Conservation (phyloP, 169 alveolate species). For the Miamiensis avidus region DNA sequence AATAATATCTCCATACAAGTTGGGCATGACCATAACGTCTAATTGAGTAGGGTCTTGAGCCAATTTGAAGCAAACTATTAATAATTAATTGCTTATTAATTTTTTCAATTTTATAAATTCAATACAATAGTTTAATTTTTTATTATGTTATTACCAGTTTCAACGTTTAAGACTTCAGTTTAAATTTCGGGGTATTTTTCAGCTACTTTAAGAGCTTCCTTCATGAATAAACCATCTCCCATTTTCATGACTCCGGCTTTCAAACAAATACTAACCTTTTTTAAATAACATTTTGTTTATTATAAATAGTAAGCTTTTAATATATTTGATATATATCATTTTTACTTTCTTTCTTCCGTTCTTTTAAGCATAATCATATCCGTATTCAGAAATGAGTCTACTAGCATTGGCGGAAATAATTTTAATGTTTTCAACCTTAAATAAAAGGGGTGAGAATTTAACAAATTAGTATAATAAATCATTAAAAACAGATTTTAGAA, state of each 20-base stretch:
- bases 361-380: slow-evolving; percentile 65
- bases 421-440: slow-evolving; percentile 57
- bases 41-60: slow-evolving; percentile 65
- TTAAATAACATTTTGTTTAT: slow-evolving; percentile 25
- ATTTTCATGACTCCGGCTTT: slow-evolving; percentile 84
- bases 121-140: too few relatives aligned
- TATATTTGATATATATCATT: not conserved
- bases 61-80: slow-evolving; percentile 61
- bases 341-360: slow-evolving; percentile 16
- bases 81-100: too few relatives aligned
- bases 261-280: slow-evolving; percentile 71
- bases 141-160: slow-evolving; percentile 39
- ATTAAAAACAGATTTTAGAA: too few relatives aligned
- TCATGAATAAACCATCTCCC: slow-evolving; percentile 80
- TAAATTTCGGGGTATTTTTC: slow-evolving; percentile 70
- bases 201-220: slow-evolving; percentile 71
- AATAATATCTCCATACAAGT: slow-evolving; percentile 84
- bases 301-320: not conserved
- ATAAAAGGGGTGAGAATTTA: too few relatives aligned
- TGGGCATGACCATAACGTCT: slow-evolving; percentile 83
- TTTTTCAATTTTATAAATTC: too few relatives aligned
- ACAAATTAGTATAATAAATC: too few relatives aligned
- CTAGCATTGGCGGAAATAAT: slow-evolving; percentile 66
- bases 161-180: slow-evolving; percentile 69
- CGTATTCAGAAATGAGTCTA: slow-evolving; percentile 57